These are phyloP conservation scores for Fusarium concolor DNA, from an alignment of 2,329 filamentous ascomycete genomes.

Conservation along the genomic window DNA sequence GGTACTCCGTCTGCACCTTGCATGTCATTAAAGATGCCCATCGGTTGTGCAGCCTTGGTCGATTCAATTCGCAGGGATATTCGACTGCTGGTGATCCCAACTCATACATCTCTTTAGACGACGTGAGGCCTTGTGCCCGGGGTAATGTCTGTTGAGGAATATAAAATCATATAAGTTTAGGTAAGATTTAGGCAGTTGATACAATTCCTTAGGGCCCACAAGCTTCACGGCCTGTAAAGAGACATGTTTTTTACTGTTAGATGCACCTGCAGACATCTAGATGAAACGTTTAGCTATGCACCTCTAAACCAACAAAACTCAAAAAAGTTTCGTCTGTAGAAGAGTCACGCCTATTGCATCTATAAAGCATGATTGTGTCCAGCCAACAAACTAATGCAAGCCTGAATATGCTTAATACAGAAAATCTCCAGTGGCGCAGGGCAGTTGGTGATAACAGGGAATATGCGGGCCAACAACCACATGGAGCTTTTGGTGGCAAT, in stretches of 20 bases:
- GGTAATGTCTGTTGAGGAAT: too few species aligned
- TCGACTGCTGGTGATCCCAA: not conserved
- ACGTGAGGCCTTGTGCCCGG: too few species aligned
- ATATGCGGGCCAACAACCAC: not conserved
- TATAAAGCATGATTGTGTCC: too few species aligned
- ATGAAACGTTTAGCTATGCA: not conserved
- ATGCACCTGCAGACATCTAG: not conserved
- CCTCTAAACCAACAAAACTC: constrained; percentile 50
- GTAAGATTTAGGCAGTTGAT: too few species aligned
- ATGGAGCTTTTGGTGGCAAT: too few species aligned
- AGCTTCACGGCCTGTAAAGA: too few species aligned
- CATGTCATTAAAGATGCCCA: not conserved
- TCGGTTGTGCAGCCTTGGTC: not conserved
- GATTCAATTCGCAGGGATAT: not conserved
- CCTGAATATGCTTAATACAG: constrained; percentile 1
- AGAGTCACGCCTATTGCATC: not conserved
- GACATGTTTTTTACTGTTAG: not conserved
- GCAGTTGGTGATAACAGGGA: not conserved
- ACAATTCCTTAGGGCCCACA: too few species aligned
- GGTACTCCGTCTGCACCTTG: not conserved
- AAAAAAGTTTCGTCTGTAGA: constrained; percentile 67
- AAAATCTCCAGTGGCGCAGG: not conserved
- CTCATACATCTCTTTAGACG: not conserved
- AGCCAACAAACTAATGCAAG: not conserved
- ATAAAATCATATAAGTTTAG: too few species aligned